Percentiles rank a stretch among this genome's conserved stretches.
These are phyloP conservation scores for Penicillium soppii DNA, from an alignment of 495 filamentous ascomycete species.

Conservation along the genomic window DNA sequence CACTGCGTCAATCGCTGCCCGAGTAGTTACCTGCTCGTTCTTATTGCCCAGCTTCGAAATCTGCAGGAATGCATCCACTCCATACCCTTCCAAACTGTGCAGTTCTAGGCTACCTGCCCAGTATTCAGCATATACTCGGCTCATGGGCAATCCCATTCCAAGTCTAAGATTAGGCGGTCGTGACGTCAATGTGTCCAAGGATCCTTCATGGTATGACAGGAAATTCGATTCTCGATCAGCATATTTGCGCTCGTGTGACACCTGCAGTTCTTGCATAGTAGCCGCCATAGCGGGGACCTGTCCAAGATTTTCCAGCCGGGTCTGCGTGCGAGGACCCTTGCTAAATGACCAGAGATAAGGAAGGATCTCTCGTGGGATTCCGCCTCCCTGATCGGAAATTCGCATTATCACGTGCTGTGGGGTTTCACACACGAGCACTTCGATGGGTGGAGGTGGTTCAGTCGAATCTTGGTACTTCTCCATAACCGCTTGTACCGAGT, in stretches of 20 bases:
- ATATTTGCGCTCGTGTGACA: conserved; percentile 29
- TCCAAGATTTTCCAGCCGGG: conserved; percentile 74
- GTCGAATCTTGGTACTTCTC: conserved; percentile 57
- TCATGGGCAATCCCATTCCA: conserved; percentile 93
- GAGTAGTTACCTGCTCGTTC: conserved; percentile 90
- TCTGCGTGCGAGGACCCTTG: conserved; percentile 76
- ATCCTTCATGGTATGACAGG: conserved; percentile 50
- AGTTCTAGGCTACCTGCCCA: conserved; percentile 94
- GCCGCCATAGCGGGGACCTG: conserved; percentile 91
- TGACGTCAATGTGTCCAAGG: conserved; percentile 72
- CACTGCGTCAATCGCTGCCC: conserved; percentile 87
- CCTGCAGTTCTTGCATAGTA: conserved; percentile 82
- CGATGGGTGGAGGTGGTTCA: conserved; percentile 70
- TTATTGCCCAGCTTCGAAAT: conserved; percentile 98
- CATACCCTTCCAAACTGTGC: conserved; percentile 93
- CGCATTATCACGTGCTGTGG: conserved; percentile 95
- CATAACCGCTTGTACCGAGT: conserved; percentile 88
- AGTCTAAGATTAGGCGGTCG: conserved; percentile 84
- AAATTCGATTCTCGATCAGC: conserved; percentile 22
- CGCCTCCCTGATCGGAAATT: conserved; percentile 92
- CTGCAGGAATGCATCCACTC: conserved; percentile 96
- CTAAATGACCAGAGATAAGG: conserved; percentile 94
- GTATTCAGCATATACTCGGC: conserved; percentile 94
- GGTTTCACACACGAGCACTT: conserved; percentile 92
- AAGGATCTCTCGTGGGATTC: conserved; percentile 79